A percentile compares a stretch with the other conserved stretches of the same genome.
Evolutionary conservation across 805 yeast species (phyloP).

Genomic region (Alloascoidea africana): DNA sequence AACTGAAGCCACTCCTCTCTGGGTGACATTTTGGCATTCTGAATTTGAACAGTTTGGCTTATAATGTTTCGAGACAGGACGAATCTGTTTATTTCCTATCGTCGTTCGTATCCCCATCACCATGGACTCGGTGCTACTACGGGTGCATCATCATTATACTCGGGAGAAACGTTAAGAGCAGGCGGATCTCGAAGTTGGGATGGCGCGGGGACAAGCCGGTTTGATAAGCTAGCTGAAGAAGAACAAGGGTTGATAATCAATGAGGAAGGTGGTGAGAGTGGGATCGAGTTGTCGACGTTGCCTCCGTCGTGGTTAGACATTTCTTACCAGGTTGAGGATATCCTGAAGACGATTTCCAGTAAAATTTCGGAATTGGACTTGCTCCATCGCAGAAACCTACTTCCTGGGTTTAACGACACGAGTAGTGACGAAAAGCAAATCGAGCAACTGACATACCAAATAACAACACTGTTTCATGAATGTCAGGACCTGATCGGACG

Average conservation of each 20-base stretch:
- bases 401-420: slow-evolving; percentile 82
- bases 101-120: slow-evolving; percentile 77
- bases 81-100: slow-evolving; percentile 74
- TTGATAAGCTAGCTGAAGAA: slow-evolving; percentile 25
- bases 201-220: slow-evolving; percentile 8
- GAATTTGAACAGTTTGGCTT: too few relatives aligned
- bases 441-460: slow-evolving; percentile 58
- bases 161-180: too few relatives aligned
- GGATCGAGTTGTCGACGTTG: slow-evolving; percentile 45
- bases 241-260: slow-evolving; percentile 41
- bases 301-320: slow-evolving; percentile 74
- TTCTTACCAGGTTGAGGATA: slow-evolving; percentile 53
- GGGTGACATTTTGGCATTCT: too few relatives aligned
- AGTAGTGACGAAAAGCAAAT: slow-evolving; percentile 61
- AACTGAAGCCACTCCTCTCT: too few relatives aligned
- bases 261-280: slow-evolving; percentile 13
- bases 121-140: slow-evolving; percentile 11
- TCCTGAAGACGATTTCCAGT: slow-evolving; percentile 33
- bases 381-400: slow-evolving; percentile 64
- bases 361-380: slow-evolving; percentile 47
- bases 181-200: neutral
- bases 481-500: slow-evolving; percentile 67
- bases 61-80: slow-evolving; percentile 87
- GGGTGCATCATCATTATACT: slow-evolving; percentile 8
- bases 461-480: slow-evolving; percentile 64